These are phyloP conservation scores for Protoeuglena noctilucae DNA, from an alignment of 139 green algal genomes.

Conservation along the genomic window DNA sequence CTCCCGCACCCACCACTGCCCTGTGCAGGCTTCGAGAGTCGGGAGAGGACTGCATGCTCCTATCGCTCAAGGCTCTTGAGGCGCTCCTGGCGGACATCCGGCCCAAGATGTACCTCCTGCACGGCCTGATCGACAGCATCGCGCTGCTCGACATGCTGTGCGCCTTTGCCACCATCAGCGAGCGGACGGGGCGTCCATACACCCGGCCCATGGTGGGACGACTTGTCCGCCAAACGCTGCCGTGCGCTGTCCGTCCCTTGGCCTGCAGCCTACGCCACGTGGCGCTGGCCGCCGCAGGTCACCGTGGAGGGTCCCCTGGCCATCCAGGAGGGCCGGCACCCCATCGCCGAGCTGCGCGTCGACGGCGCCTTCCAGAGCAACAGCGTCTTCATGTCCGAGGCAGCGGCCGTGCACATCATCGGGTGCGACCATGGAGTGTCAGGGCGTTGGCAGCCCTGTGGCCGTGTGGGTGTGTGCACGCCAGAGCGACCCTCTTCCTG, in stretches of 20 bases:
- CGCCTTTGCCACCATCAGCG: conserved; percentile 31
- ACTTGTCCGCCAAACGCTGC: no score
- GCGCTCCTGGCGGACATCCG: conserved; percentile 19
- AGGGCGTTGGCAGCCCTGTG: no score
- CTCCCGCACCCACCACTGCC: no score
- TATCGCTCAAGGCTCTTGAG: conserved; percentile 63
- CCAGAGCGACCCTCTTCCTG: no score
- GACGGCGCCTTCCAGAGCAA: conserved; percentile 28
- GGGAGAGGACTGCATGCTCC: no score
- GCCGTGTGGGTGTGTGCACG: no score
- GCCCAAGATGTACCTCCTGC: conserved; percentile 37
- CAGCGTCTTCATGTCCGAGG: conserved; percentile 42
- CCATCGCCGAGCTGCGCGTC: conserved; percentile 7
- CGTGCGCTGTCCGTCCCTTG: no score
- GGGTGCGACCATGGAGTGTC: no score
- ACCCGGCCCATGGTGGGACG: conserved; percentile 22
- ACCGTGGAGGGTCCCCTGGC: conserved; percentile 16
- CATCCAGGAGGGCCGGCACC: conserved; percentile 15
- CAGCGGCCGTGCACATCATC: conserved; percentile 45
- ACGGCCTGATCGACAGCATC: conserved; percentile 51
- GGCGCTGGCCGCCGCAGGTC: no score
- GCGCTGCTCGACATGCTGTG: conserved; percentile 66
- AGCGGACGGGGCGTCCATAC: conserved; percentile 13
- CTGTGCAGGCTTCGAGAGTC: neutral
- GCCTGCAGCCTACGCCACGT: no score